Evolutionary conservation across 2,329 filamentous ascomycete species (phyloP).

Genomic region (Alternaria solani): DNA sequence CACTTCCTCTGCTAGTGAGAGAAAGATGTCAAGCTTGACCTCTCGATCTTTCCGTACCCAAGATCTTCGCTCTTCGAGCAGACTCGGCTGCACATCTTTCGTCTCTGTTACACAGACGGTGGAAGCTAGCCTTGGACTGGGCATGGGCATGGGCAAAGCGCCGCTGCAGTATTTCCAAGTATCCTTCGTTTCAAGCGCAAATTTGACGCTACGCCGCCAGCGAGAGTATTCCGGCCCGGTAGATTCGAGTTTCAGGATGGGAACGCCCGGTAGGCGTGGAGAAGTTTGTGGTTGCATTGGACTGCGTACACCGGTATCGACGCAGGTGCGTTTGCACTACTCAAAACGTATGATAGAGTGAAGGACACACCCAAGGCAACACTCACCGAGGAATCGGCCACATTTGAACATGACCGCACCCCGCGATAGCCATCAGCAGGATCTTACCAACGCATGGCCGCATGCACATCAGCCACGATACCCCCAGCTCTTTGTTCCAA

Average conservation of each 20-base stretch:
- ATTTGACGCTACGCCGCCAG: slow-evolving; percentile 45
- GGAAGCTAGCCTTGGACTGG: slow-evolving; percentile 32
- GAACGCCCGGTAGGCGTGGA: slow-evolving; percentile 42
- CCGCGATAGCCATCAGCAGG: not conserved
- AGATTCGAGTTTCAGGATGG: slow-evolving; percentile 33
- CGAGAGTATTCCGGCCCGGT: slow-evolving; percentile 43
- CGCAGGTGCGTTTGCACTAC: not conserved
- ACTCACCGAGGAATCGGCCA: not conserved
- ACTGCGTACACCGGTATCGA: not conserved
- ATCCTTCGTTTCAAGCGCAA: slow-evolving; percentile 41
- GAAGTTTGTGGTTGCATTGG: slow-evolving; percentile 32
- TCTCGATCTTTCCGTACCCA: slow-evolving; percentile 49
- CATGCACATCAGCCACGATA: not conserved
- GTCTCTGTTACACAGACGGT: slow-evolving; percentile 26
- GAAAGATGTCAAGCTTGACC: slow-evolving; percentile 49
- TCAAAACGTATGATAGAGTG: not conserved
- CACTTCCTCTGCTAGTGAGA: slow-evolving; percentile 48
- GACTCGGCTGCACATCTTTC: slow-evolving; percentile 37
- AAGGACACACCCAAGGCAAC: not conserved
- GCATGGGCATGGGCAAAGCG: slow-evolving; percentile 45
- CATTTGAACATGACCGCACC: slow-evolving; percentile 4
- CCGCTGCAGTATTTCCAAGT: slow-evolving; percentile 48
- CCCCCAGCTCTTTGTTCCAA: slow-evolving; percentile 15
- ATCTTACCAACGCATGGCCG: slow-evolving; percentile 1
- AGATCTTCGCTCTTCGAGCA: slow-evolving; percentile 45